Evolutionary conservation across 345 rosid genomes (phyloP), one percentile per base, ranked within the genome.

Genomic region (Microcos paniculata): DNA sequence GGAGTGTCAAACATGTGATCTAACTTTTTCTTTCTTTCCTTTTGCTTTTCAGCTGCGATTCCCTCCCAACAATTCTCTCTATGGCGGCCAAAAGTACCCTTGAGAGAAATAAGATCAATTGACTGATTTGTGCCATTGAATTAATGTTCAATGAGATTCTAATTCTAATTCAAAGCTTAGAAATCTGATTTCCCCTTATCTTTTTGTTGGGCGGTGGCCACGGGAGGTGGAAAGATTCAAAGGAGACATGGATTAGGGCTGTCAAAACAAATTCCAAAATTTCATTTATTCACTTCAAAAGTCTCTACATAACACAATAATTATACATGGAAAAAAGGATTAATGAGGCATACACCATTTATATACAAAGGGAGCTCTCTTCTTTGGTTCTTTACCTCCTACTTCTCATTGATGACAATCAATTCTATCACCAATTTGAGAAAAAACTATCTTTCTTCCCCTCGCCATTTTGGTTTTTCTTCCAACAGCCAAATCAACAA

Each of bases 401-500:
- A 35, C 6, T 75, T 61, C 31, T 6, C 30, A 62, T 70, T 79
- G 85, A 79, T 78, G 82, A 75, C 68, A 71, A 55, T 51, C 59
- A 76, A 78, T 73, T 78, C 71, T 72, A 66, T 72, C 88, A 78
- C 70, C 81, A 45, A 72, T 10, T 21, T n/a, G 16, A 33, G 62
- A 49, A 62, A 4, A 10, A 43, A 3, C 31, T 43, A 33, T 33
- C n/a, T 62, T n/a, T 4, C 31, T n/a, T 4, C 31, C 57, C 16
- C 45, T 42, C 63, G 26, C 55, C 46, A 30, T 57, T 23, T 66
- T 46, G 16, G 33, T 40, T 24, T 56, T 3, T 8, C 16, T 76
- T 53, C 71, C 70, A 55, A 71, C 62, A 74, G 8, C 62, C 75
- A 23, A 74, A 21, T 83, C 48, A 87, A 57, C 82, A 87, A n/a